Evolutionary conservation across 352 stramenopile species (phyloP), one percentile per base, ranked within the genome.

Genomic region (Phytophthora colocasiae): DNA sequence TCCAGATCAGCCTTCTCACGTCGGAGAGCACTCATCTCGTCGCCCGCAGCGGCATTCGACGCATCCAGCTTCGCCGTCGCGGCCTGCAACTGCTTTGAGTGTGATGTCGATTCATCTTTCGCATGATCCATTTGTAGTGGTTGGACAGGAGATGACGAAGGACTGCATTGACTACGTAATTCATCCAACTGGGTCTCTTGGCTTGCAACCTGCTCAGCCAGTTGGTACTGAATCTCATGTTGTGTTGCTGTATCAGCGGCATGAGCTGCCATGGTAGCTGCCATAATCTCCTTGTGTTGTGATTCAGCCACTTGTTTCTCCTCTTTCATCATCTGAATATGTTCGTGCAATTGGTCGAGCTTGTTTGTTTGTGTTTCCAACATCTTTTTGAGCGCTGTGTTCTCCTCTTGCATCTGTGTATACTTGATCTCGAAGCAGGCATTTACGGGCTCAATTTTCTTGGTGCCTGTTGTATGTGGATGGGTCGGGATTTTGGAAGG

Each of bases 401-500:
- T 80, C 59, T 83, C 71, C 22, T 77, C 55, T 58, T 79, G 49
- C 9, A 75, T 62, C 43, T 76, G 53, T 50, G 9, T 19, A 48
- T 58, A 34, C n/a, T 66, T 80, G 2, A 27, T 22, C 60, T 63
- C 51, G 6, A 69, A 15, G 22, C 48, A 64, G 22, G 41, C 19
- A 32, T 45, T 34, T 32, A 40, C 38, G 12, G 38, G 22, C 9
- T 47, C 36, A 22, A 27, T 43, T 50, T 48, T 55, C 48, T 32
- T 65, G 17, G 46, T 67, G 24, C 22, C 38, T 12, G 24, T 46
- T 31, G 45, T 32, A 57, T 48, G 48, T 19, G 46, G 46, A 24
- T 66, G 65, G 26, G 58, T 75, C 0, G 62, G 56, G 26, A 72
- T 69, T 63, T 63, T 66, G 22, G 65, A 70, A 27, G 54, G 63